phyloP scores from a whole-genome alignment of 1,139 yeast species.

The Taphrina communis region DNA sequence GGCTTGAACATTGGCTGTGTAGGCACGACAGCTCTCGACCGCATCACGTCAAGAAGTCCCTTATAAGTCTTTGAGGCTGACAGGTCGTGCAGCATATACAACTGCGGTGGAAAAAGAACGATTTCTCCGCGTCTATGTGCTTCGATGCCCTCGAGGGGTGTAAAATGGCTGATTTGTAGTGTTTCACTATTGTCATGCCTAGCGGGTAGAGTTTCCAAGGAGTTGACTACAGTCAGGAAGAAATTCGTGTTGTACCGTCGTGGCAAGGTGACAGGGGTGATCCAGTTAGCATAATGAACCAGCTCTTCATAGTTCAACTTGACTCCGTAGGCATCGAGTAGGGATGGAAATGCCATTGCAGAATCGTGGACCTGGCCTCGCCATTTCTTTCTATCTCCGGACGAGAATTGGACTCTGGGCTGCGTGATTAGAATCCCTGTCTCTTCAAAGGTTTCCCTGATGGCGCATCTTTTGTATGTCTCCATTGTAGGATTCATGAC shows the following conservation, averaged over 20 bases:
- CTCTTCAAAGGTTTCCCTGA: conserved; percentile 37
- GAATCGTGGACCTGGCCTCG: conserved; percentile 20
- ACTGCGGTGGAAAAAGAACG: conserved; percentile 31
- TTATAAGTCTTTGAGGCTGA: conserved; percentile 17
- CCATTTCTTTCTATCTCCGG: conserved; percentile 26
- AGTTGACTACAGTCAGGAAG: conserved; percentile 28
- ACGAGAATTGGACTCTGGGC: conserved; percentile 21
- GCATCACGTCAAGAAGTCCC: conserved; percentile 16
- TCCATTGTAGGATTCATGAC: conserved; percentile 3
- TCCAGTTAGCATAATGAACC: conserved; percentile 37
- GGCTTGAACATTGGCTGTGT: conserved; percentile 21
- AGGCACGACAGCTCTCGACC: conserved; percentile 15
- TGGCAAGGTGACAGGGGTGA: conserved; percentile 31
- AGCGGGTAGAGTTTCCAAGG: conserved; percentile 32
- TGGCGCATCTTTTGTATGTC: conserved; percentile 36
- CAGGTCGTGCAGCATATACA: conserved; percentile 37
- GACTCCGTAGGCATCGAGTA: conserved; percentile 6
- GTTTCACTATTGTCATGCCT: conserved; percentile 36
- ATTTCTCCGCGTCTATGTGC: conserved; percentile 27
- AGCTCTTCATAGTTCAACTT: conserved; percentile 3
- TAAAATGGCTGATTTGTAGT: conserved; percentile 26
- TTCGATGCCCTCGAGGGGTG: conserved; percentile 28
- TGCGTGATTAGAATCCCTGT: conserved; percentile 30
- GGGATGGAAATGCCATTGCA: conserved; percentile 12
- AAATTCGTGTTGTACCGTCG: conserved; percentile 31